Evolutionary conservation across 352 stramenopile species (phyloP), one percentile per base, ranked within the genome.

Genomic region (Phytopythium litorale): DNA sequence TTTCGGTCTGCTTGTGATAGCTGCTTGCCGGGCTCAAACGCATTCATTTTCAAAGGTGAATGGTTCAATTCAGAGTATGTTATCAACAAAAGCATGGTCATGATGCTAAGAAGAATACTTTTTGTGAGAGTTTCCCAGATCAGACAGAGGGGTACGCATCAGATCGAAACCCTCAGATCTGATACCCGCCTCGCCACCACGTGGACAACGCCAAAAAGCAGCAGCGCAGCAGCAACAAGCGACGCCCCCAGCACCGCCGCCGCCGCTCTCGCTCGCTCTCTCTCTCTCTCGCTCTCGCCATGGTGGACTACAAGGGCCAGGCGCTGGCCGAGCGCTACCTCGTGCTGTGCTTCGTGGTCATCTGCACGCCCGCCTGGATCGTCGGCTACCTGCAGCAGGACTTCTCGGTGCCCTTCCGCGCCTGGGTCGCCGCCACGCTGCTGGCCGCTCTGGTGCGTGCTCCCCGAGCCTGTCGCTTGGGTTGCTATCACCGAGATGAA

Each of bases 291-390:
- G 28, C 7, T 0, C 23, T n/a, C 50, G 38, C 46, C 30, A 95
- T 95, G 86, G 86, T 95, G 33, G 86, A 95, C 78, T 95, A 95
- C 77, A 90, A 91, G 67, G 86, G 86, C 21, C 86, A 95, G 56
- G 73, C 73, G 43, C 69, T 86, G 52, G 82, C 84, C 6, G 86
- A 95, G 66, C 76, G 71, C 49, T 59, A 86, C 30, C 70, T 93
- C 60, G 46, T 81, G 58, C 52, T 82, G 63, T 88, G 81, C 60
- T 93, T 92, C 59, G 63, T 81, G 60, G 51, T 93, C 43, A 75
- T 93, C 68, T 95, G 86, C 72, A 71, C 78, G 46, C 86, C 86
- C 42, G 82, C 84, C 55, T 95, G 86, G 86, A 70, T 95, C 74
- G 92, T 92, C 58, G 86, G 86, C 49, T 93, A 87, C 72, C 61